Percentiles rank a stretch among this genome's conserved stretches.
Conservation (phyloP, 345 rosid species). For the Populus davidiana region DNA sequence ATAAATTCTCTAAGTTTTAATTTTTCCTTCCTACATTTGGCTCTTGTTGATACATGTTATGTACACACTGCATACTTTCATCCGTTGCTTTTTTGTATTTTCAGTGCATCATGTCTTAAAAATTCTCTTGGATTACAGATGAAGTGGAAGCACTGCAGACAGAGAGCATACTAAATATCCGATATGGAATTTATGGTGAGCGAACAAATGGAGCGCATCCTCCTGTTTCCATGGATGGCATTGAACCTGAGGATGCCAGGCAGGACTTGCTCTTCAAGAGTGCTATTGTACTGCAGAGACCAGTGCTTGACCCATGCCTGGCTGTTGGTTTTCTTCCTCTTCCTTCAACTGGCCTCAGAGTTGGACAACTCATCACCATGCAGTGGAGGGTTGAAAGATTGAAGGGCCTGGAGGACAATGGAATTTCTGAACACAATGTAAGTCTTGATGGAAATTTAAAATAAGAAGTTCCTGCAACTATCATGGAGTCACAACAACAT, state of each 20-base stretch:
- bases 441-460: constrained; percentile 24
- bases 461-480: not conserved
- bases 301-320: constrained; percentile 87
- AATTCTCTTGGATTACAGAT: constrained; percentile 33
- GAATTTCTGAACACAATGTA: constrained; percentile 39
- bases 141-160: constrained; percentile 37
- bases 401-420: constrained; percentile 50
- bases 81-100: not conserved
- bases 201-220: constrained; percentile 82
- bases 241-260: constrained; percentile 35
- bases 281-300: constrained; percentile 72
- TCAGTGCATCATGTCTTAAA: not conserved
- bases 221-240: constrained; percentile 48
- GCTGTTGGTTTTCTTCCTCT: constrained; percentile 92
- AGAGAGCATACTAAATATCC: constrained; percentile 77
- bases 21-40: too few relatives aligned
- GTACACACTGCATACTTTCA: too few relatives aligned
- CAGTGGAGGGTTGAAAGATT: constrained; percentile 93
- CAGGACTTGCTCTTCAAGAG: constrained; percentile 75
- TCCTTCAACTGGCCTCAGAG: constrained; percentile 74
- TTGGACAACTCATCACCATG: constrained; percentile 79
- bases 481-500: not conserved
- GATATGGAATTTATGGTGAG: constrained; percentile 69
- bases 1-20: too few relatives aligned
- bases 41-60: too few relatives aligned